Evolutionary conservation across 768 basidiomycete species (phyloP).

Genomic region (Rhodotorula sphaerocarpa): DNA sequence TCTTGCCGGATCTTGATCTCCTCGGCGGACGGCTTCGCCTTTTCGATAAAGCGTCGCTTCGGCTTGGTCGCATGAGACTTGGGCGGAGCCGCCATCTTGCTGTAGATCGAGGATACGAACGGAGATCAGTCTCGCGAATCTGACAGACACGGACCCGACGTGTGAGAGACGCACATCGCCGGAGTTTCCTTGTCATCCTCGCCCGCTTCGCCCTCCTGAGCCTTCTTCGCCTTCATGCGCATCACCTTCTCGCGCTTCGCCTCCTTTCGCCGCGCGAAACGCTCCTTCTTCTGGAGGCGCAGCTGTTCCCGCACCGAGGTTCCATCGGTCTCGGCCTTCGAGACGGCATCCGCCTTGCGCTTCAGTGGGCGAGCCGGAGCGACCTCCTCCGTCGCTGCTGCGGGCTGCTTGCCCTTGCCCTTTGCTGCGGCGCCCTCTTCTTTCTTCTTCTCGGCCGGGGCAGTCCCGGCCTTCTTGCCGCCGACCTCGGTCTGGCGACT

Average conservation of each 20-base stretch:
- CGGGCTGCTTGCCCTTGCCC: background rate
- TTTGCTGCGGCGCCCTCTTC: background rate
- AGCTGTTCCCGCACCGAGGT: constrained; percentile 21
- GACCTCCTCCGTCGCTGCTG: background rate
- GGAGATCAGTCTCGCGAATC: too few relatives aligned
- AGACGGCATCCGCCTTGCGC: background rate
- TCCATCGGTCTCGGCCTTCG: constrained; percentile 5
- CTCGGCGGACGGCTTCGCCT: constrained; percentile 24
- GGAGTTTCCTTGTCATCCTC: constrained; percentile 4
- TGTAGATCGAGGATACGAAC: background rate
- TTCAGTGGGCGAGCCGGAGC: background rate
- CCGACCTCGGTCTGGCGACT: constrained; percentile 23
- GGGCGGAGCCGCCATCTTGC: background rate
- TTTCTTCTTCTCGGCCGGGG: background rate
- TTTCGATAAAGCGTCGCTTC: constrained; percentile 23
- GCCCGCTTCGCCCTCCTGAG: background rate
- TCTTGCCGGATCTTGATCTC: constrained; percentile 24
- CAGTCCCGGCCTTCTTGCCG: constrained; percentile 24
- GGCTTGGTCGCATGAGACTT: background rate
- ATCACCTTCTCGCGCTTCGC: constrained; percentile 13
- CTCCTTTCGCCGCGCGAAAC: constrained; percentile 3
- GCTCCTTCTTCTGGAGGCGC: constrained; percentile 25
- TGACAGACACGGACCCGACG: too few relatives aligned
- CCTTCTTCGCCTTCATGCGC: constrained; percentile 3
- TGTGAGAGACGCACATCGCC: background rate